These are phyloP conservation scores for Alternaria alternata DNA, from an alignment of 2,329 filamentous ascomycete genomes.

Conservation along the genomic window DNA sequence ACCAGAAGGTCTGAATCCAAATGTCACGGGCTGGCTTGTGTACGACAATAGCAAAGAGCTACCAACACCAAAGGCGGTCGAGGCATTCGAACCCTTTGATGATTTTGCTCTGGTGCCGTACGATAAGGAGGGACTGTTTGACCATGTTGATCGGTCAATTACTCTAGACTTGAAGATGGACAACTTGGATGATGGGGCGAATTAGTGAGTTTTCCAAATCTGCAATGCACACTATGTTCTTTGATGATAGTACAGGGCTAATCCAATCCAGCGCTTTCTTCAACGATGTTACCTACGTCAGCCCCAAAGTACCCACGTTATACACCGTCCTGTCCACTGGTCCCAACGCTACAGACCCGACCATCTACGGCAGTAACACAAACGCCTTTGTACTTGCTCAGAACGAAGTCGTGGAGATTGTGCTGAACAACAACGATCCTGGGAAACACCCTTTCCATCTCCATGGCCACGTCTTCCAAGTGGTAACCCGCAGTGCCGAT, in stretches of 20 bases:
- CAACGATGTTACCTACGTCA: slow-evolving; percentile 79
- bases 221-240: background rate
- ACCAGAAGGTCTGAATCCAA: slow-evolving; percentile 72
- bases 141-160: slow-evolving; percentile 69
- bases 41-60: slow-evolving; percentile 60
- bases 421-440: slow-evolving; percentile 79
- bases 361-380: slow-evolving; percentile 61
- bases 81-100: slow-evolving; percentile 73
- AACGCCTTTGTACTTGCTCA: slow-evolving; percentile 71
- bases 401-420: slow-evolving; percentile 72
- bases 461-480: slow-evolving; percentile 61
- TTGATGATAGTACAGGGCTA: background rate
- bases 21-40: slow-evolving; percentile 64
- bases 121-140: slow-evolving; percentile 69
- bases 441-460: slow-evolving; percentile 75
- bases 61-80: slow-evolving; percentile 62
- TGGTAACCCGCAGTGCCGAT: slow-evolving; percentile 43
- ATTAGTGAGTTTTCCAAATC: slow-evolving; percentile 60
- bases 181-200: slow-evolving; percentile 71
- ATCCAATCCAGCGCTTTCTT: slow-evolving; percentile 53
- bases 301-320: slow-evolving; percentile 79
- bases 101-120: slow-evolving; percentile 75
- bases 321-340: slow-evolving; percentile 75
- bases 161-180: slow-evolving; percentile 69
- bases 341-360: slow-evolving; percentile 55